Conservation (phyloP, 345 rosid species). For the Kernera saxatilis region DNA sequence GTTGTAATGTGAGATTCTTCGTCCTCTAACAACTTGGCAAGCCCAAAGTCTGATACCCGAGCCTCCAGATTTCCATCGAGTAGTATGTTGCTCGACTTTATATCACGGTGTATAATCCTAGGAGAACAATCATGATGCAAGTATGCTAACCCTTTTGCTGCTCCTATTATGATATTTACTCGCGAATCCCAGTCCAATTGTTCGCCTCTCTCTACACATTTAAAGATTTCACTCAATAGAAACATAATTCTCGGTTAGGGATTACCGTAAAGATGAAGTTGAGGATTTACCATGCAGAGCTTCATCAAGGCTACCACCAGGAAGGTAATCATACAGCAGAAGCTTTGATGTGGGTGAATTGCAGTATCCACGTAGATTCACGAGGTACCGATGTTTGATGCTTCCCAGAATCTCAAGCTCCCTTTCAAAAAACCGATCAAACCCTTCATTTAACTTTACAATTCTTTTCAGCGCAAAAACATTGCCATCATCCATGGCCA, state of each 20-base stretch:
- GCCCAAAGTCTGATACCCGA: constrained; percentile 94
- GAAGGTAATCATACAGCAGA: constrained; percentile 79
- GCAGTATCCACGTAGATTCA: constrained; percentile 95
- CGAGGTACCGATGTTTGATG: constrained; percentile 91
- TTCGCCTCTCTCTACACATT: constrained; percentile 67
- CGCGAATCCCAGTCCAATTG: constrained; percentile 93
- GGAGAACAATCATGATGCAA: constrained; percentile 98
- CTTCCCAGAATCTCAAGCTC: constrained; percentile 99
- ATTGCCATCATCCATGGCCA: constrained; percentile 94
- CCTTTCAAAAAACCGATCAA: constrained; percentile 94
- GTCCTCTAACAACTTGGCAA: constrained; percentile 84
- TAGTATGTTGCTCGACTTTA: constrained; percentile 88
- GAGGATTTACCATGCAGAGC: constrained; percentile 73
- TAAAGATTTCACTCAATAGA: background rate
- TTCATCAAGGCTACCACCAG: constrained; percentile 97
- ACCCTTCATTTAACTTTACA: constrained; percentile 81
- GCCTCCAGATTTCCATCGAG: constrained; percentile 94
- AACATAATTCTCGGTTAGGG: background rate
- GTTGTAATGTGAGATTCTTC: constrained; percentile 97
- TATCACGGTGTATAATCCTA: constrained; percentile 94
- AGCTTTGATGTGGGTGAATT: constrained; percentile 88
- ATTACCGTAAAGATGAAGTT: background rate
- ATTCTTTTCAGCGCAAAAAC: constrained; percentile 88
- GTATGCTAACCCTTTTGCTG: constrained; percentile 93
- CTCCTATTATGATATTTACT: constrained; percentile 80